Evolutionary conservation across 1,139 yeast species (phyloP).

Genomic region (Blastobotrys serpentis): DNA sequence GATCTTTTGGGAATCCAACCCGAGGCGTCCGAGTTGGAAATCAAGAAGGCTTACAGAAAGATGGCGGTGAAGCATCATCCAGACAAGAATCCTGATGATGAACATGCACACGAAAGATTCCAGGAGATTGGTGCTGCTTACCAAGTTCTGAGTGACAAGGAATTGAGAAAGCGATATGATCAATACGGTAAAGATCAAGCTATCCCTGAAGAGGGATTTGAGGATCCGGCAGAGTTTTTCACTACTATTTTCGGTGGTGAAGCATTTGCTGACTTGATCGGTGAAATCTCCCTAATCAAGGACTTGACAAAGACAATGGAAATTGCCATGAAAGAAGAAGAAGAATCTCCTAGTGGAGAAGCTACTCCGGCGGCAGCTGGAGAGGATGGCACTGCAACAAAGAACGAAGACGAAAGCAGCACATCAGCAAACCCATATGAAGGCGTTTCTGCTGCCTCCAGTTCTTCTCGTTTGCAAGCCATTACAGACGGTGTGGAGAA

Average conservation of each 20-base stretch:
- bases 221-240: slow-evolving; percentile 86
- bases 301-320: slow-evolving; percentile 76
- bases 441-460: slow-evolving; percentile 5
- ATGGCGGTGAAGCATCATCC: slow-evolving; percentile 90
- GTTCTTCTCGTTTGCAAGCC: slow-evolving; percentile 7
- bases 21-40: slow-evolving; percentile 76
- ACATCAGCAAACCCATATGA: too few species aligned
- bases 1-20: slow-evolving; percentile 68
- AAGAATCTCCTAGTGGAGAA: slow-evolving; percentile 41
- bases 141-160: slow-evolving; percentile 69
- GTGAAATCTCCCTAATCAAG: slow-evolving; percentile 82
- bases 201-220: slow-evolving; percentile 78
- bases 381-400: slow-evolving; percentile 3
- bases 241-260: slow-evolving; percentile 92
- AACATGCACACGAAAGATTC: slow-evolving; percentile 66
- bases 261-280: slow-evolving; percentile 81
- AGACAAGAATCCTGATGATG: slow-evolving; percentile 90
- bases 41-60: slow-evolving; percentile 90
- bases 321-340: slow-evolving; percentile 72
- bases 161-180: slow-evolving; percentile 73
- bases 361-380: slow-evolving; percentile 15
- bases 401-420: neutral
- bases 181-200: slow-evolving; percentile 83
- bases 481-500: slow-evolving; percentile 13
- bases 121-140: slow-evolving; percentile 46